phyloP scores from a whole-genome alignment of 371 early-diverging fungal species.

The Mucor plumbeus region DNA sequence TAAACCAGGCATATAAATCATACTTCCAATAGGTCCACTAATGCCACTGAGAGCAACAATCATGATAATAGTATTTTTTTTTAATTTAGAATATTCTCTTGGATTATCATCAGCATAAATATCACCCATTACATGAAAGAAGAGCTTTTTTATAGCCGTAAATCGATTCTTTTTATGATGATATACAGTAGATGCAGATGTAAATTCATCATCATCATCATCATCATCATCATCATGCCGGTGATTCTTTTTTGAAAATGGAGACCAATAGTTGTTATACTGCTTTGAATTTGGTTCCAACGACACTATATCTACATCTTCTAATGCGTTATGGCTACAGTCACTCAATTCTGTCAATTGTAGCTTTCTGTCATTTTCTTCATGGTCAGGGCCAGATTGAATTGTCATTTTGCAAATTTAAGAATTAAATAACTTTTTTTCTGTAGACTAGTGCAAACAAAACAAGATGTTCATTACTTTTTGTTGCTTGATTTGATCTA shows the following conservation, averaged over 20 bases:
- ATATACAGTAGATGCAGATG: conserved; percentile 5
- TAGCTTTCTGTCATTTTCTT: not conserved
- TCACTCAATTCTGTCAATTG: not conserved
- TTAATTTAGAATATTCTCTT: conserved; percentile 30
- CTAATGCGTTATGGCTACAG: not conserved
- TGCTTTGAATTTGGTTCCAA: not conserved
- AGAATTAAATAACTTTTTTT: not conserved
- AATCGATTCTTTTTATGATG: not conserved
- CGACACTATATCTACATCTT: not conserved
- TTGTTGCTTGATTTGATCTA: not conserved
- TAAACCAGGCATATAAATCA: conserved; percentile 52
- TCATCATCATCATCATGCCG: conserved; percentile 1
- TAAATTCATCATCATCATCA: conserved; percentile 6
- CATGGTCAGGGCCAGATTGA: conserved; percentile 1
- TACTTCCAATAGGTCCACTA: conserved; percentile 36
- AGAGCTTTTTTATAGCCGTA: not conserved
- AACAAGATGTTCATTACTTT: not conserved
- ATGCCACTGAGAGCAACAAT: conserved; percentile 30
- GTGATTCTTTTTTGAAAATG: not conserved
- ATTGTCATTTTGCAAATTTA: not conserved
- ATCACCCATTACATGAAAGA: conserved; percentile 10
- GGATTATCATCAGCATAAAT: conserved; percentile 34
- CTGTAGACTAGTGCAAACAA: not conserved
- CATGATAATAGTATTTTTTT: conserved; percentile 38
- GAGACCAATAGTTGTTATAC: not conserved